Base-by-base conservation (phyloP, 805 yeast genomes). In the Hanseniaspora pseudoguilliermondii region DNA sequence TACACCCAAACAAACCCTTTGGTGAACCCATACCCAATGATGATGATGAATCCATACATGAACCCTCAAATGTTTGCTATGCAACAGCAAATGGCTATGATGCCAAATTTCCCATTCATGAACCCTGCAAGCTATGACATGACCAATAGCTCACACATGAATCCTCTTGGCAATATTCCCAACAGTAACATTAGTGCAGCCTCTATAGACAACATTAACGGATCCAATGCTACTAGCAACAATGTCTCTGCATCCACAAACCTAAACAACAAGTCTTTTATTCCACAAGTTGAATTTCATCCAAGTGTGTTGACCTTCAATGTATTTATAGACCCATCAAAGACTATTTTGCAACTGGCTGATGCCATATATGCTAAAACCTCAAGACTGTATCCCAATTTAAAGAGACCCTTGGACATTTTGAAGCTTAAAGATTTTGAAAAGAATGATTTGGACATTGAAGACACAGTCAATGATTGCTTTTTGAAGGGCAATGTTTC, bases 361-460 rank as follows among this genome's bases (percentile, higher is more conserved):
- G 67, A 71, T 5, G 87, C 81, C 55, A 75, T 86, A 23, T 64
- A 71, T n/a, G 66, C 65, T 7, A 74, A 87, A 58, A 83, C 80
- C 63, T 65, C 71, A 36, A 81, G 79, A 63, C 70, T 86, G 53
- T 86, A 86, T 60, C 93, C 93, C 0, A 73, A 73, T 23, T 44
- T 66, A 43, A 81, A 77, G 49, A 78, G 75, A 5, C 75, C 75
- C 0, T 65, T 85, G 20, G 72, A 73, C 6, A 77, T 86, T 42
- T 69, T 75, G n/a, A 76, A 78, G 51, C 67, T 86, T 5, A 95
- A 86, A 63, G 91, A 86, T 65, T 67, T 66, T 43, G 76, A 79
- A 57, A 76, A 75, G 57, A 84, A 90, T 61, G 95, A 86, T 64
- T 69, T 86, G 57, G 95, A 86, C 66, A 90, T 90, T 0, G 95